A percentile compares a stretch with the other conserved stretches of the same genome.
Evolutionary conservation across 148 eudicot genomes (phyloP).

Genomic region (Silene conica): DNA sequence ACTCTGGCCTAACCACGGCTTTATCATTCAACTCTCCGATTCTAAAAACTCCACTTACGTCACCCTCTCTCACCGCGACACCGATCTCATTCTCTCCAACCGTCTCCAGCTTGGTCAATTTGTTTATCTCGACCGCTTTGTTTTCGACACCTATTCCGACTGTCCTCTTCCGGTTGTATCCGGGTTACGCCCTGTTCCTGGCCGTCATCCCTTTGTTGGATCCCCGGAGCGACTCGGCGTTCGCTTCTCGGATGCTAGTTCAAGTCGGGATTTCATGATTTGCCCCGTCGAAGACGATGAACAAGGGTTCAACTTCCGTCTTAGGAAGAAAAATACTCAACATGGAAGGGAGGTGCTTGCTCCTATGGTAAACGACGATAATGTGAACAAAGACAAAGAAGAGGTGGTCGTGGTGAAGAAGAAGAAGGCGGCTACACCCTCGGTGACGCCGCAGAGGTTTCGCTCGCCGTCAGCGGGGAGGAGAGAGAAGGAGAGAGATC

Average conservation of each 20-base stretch:
- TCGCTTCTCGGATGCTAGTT: constrained; percentile 24
- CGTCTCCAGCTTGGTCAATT: constrained; percentile 87
- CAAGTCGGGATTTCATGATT: constrained; percentile 49
- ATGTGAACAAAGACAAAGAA: constrained; percentile 8
- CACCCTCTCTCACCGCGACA: constrained; percentile 55
- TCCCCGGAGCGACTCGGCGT: constrained; percentile 48
- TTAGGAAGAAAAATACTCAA: background rate
- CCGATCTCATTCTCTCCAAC: constrained; percentile 69
- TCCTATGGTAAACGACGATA: constrained; percentile 24
- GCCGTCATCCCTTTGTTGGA: constrained; percentile 66
- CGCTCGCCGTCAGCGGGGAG: constrained; percentile 41
- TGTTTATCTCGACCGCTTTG: constrained; percentile 62
- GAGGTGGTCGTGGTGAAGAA: constrained; percentile 21
- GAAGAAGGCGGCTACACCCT: constrained; percentile 11
- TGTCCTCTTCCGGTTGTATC: constrained; percentile 49
- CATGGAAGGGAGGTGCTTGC: constrained; percentile 13
- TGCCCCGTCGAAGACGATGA: constrained; percentile 55
- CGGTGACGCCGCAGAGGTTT: constrained; percentile 54
- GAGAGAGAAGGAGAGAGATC: constrained; percentile 39
- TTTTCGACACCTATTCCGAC: constrained; percentile 28
- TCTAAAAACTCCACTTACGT: constrained; percentile 81
- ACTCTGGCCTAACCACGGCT: constrained; percentile 65
- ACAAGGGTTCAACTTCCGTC: background rate
- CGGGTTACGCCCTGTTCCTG: constrained; percentile 62
- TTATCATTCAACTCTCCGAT: constrained; percentile 75